Evolutionary conservation across 2,329 filamentous ascomycete species (phyloP).

Genomic region (Aspergillus melleus): DNA sequence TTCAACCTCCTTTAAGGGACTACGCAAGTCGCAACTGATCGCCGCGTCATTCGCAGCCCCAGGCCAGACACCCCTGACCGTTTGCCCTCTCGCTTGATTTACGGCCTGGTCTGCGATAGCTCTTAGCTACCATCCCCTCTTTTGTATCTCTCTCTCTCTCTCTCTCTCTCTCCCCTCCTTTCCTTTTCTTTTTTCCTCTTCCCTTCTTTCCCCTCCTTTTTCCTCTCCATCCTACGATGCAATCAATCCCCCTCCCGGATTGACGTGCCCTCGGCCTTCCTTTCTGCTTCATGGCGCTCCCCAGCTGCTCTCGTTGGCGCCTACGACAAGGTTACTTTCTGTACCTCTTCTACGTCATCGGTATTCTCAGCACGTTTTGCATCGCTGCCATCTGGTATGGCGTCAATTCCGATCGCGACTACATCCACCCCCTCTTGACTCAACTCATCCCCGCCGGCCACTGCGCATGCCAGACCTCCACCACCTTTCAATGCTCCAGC

Average conservation of each 20-base stretch:
- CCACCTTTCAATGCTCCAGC: conserved; percentile 39
- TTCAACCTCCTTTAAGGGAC: too few relatives aligned
- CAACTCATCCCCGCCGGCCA: conserved; percentile 42
- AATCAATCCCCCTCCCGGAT: conserved; percentile 1
- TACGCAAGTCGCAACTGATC: too few relatives aligned
- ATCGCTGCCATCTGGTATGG: conserved; percentile 32
- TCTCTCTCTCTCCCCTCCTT: too few relatives aligned
- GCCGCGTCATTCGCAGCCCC: too few relatives aligned
- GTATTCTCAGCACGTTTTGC: conserved; percentile 18
- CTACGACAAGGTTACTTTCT: conserved; percentile 22
- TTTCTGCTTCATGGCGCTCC: conserved; percentile 21
- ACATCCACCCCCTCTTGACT: conserved; percentile 37
- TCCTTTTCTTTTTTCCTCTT: neutral
- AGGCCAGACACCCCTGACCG: too few relatives aligned
- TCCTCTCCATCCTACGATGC: conserved; percentile 12
- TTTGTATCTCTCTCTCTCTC: too few relatives aligned
- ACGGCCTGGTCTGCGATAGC: too few relatives aligned
- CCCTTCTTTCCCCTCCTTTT: neutral
- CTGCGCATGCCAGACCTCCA: conserved; percentile 39
- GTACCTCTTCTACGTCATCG: conserved; percentile 21
- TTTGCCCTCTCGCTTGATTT: too few relatives aligned
- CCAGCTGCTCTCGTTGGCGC: conserved; percentile 21
- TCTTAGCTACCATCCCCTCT: too few relatives aligned
- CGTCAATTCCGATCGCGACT: conserved; percentile 39
- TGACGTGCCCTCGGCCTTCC: neutral